phyloP scores from a whole-genome alignment of 179 eudicot species.

The Spinacia oleracea region DNA sequence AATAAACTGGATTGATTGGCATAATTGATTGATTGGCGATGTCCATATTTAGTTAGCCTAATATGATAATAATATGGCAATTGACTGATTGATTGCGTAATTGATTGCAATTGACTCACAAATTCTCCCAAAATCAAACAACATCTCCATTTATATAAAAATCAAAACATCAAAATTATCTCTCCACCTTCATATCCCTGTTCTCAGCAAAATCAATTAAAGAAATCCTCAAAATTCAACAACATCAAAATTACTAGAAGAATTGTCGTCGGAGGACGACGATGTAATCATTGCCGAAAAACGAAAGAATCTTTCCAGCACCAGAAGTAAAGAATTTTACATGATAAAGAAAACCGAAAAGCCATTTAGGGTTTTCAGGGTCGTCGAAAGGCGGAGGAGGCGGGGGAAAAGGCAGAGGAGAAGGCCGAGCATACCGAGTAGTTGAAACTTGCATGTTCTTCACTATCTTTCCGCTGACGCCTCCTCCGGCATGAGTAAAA shows the following conservation, averaged over 20 bases:
- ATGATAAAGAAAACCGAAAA: slow-evolving; percentile 57
- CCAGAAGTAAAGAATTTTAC: slow-evolving; percentile 62
- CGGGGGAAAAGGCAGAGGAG: too few relatives aligned
- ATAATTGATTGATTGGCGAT: too few relatives aligned
- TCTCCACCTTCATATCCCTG: neutral
- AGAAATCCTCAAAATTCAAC: neutral
- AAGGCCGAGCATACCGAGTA: slow-evolving; percentile 55
- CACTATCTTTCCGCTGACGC: slow-evolving; percentile 60
- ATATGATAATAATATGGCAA: too few relatives aligned
- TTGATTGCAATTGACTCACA: too few relatives aligned
- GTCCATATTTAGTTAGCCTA: too few relatives aligned
- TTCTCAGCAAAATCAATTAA: neutral
- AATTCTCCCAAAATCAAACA: neutral
- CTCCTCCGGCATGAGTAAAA: too few relatives aligned
- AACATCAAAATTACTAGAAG: slow-evolving; percentile 33
- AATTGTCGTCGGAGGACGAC: slow-evolving; percentile 36
- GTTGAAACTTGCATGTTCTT: slow-evolving; percentile 26
- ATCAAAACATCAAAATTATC: neutral
- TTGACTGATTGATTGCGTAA: too few relatives aligned
- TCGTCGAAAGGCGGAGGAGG: slow-evolving; percentile 18
- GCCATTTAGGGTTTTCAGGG: slow-evolving; percentile 69
- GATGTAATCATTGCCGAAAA: slow-evolving; percentile 43
- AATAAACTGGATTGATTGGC: too few relatives aligned
- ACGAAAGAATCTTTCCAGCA: slow-evolving; percentile 60
- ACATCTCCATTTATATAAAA: neutral